Evolutionary conservation across 306 rosid species (phyloP), one percentile per base, ranked within the genome.

Genomic region (Rosa lucieae): DNA sequence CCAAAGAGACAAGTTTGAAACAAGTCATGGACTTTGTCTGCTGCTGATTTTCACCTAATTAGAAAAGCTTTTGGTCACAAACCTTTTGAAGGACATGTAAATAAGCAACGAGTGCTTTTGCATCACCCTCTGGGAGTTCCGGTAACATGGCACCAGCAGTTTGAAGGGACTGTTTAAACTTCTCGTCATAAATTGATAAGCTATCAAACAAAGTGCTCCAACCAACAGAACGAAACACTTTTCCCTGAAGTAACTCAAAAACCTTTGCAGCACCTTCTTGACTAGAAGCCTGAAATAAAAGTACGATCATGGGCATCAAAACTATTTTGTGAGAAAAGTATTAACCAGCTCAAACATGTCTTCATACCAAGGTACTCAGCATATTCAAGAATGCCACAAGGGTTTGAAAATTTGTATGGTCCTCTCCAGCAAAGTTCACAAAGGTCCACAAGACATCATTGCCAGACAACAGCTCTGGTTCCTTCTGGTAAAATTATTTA

Each of bases 391-490:
- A 95, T 48, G 98, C 98, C 69, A 89, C 98, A 40, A 95, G 95
- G 1, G 97, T 95, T 68, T 89, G 97, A 77, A 92, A 95, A 86
- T 92, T 95, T 26, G 97, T 89, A 79, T 92, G 99, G 83, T 95
- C 99, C 85, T 95, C 99, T 66, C 99, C 99, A 83, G 99, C 94
- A 86, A 95, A 95, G 80, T 89, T 95, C 77, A 90, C 99, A 90
- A 95, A 95, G 62, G 98, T 95, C 99, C 99, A 95, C 84, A 95
- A 81, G 53, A 89, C 97, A 78, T 95, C 98, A 76, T 95, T 95
- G 74, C 97, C 97, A 43, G 89, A 87, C 82, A 92, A 85, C 70
- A 95, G 95, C 87, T 95, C 99, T 18, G 96, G 99, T 83, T 95
- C 99, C 86, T 88, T 92, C 99, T 95, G 91, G 85, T 42, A 61